Conservation (phyloP, 352 stramenopile species). For the Pythium plurisporium region DNA sequence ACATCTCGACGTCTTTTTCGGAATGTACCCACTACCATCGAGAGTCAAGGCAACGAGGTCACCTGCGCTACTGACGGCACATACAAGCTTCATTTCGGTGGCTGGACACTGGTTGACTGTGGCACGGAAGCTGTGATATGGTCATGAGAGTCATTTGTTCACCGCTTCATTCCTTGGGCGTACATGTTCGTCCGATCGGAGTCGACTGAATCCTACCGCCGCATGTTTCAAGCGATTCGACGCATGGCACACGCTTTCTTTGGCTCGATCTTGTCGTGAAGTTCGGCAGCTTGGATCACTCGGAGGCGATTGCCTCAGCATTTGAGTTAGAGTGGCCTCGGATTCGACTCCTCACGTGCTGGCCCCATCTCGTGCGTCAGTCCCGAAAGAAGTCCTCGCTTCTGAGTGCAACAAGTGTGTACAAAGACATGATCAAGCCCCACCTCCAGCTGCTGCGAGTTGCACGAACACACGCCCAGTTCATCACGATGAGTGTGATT, state of each 20-base stretch:
- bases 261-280: not conserved
- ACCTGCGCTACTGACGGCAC: constrained; percentile 2
- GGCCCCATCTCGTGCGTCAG: constrained; percentile 1
- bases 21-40: not conserved
- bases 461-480: constrained; percentile 5
- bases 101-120: constrained; percentile 1
- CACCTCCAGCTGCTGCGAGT: not conserved
- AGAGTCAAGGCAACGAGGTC: not conserved
- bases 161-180: constrained; percentile 6
- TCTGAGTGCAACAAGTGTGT: not conserved
- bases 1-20: constrained; percentile 4
- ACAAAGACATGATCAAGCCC: constrained; percentile 2
- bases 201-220: not conserved
- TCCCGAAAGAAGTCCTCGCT: not conserved
- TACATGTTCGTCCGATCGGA: constrained; percentile 11
- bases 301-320: constrained; percentile 9
- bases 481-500: constrained; percentile 4
- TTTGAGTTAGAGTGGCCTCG: constrained; percentile 1
- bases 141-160: not conserved
- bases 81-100: constrained; percentile 11
- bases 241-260: not conserved
- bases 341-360: not conserved
- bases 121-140: not conserved
- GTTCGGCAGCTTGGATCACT: constrained; percentile 7
- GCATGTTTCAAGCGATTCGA: not conserved